Evolutionary conservation across 2,329 filamentous ascomycete species (phyloP).

Genomic region (Phyllosticta citriasiana): DNA sequence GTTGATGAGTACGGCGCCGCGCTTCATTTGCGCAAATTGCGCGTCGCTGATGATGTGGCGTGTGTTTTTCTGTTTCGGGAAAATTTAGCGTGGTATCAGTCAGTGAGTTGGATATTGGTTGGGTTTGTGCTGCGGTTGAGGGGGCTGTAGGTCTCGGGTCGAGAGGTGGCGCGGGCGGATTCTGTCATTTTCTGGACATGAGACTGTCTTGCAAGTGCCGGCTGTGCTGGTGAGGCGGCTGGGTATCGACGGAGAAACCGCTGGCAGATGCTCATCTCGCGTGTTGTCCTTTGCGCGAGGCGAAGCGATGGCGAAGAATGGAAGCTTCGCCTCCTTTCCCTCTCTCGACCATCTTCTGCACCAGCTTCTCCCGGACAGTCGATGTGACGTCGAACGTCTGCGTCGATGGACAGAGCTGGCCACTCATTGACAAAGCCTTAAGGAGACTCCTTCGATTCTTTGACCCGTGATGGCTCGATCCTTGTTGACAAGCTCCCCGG

Average conservation of each 20-base stretch:
- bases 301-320: background rate
- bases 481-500: too few species aligned
- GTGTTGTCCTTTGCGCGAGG: background rate
- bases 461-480: too few species aligned
- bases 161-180: background rate
- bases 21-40: constrained; percentile 70
- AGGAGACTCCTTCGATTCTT: too few species aligned
- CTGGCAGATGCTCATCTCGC: background rate
- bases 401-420: too few species aligned
- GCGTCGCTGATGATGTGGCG: constrained; percentile 62
- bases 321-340: background rate
- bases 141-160: background rate
- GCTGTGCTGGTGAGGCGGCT: background rate
- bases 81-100: background rate
- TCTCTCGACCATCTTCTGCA: background rate
- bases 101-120: background rate
- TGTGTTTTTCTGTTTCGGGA: constrained; percentile 45
- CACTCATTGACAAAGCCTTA: too few species aligned
- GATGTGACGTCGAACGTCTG: too few species aligned
- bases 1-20: constrained; percentile 67
- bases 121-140: background rate
- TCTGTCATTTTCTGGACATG: background rate
- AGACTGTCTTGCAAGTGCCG: background rate
- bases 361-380: background rate
- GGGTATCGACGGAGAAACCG: background rate